These are phyloP conservation scores for Suillus occidentalis DNA, from an alignment of 768 basidiomycete species.

Conservation along the genomic window DNA sequence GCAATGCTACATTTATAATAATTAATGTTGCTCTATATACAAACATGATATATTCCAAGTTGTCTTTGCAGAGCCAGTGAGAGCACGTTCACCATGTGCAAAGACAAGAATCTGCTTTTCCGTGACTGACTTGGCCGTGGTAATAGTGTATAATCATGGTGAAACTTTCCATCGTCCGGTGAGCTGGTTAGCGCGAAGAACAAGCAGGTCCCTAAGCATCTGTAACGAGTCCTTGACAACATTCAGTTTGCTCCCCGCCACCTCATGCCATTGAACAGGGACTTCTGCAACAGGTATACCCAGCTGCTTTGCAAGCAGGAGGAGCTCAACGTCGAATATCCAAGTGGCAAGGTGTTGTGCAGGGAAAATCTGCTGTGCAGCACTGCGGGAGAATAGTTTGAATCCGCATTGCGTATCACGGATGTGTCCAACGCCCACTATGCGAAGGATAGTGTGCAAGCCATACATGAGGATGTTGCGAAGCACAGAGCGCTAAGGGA, in stretches of 20 bases:
- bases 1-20: neutral
- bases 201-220: slow-evolving; percentile 85
- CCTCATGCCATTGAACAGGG: slow-evolving; percentile 91
- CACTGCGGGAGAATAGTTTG: slow-evolving; percentile 87
- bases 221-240: slow-evolving; percentile 82
- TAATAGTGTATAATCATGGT: slow-evolving; percentile 25
- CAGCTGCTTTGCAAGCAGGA: slow-evolving; percentile 80
- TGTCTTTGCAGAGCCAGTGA: neutral
- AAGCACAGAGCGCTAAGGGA: slow-evolving; percentile 71
- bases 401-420: slow-evolving; percentile 97
- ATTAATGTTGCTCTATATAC: neutral
- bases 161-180: slow-evolving; percentile 70
- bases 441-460: slow-evolving; percentile 83
- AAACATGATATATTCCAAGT: neutral
- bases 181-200: slow-evolving; percentile 80
- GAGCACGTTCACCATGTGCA: neutral
- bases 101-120: neutral
- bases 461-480: slow-evolving; percentile 95
- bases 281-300: slow-evolving; percentile 83
- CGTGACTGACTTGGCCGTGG: slow-evolving; percentile 3
- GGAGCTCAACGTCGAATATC: slow-evolving; percentile 96
- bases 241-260: slow-evolving; percentile 88
- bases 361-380: slow-evolving; percentile 83
- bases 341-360: slow-evolving; percentile 85
- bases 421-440: slow-evolving; percentile 88